Base-by-base conservation (phyloP, 2,329 filamentous ascomycete species). In the Verticillium longisporum region DNA sequence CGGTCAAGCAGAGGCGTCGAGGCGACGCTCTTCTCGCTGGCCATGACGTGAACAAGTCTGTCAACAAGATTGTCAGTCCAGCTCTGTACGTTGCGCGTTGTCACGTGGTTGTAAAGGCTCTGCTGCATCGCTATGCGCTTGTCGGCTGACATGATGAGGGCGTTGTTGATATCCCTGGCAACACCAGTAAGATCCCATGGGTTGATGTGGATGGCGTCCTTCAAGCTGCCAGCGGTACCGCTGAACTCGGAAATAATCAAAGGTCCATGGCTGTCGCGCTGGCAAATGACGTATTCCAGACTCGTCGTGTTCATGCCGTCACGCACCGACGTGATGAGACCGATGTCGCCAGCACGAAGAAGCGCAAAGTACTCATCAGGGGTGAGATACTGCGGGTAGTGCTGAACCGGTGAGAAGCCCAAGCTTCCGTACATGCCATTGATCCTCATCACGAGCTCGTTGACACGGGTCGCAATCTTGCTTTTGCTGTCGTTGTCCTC, bases 251-350 rank as follows among this genome's bases (percentile, higher is more conserved):
- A 98, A 31, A 98, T 84, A 66, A 98, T 97, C 56, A 98, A 80
- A 1, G 93, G 94, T 1, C 93, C 91, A 67, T 93, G 87, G 61
- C 88, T 88, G 65, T 95, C 89, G 69, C 91, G 90, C 75, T 98
- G 94, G 73, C 92, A 96, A 61, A 97, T 84, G 61, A 98, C 88
- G 72, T 97, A 98, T 75, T 98, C 95, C 67, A 98, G 80, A 72
- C 92, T 96, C 21, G 93, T 97, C 0, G 94, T 97, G 78, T 97
- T 98, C 93, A 98, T 97, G 62, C 94, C 94, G 73, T 98, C 95
- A 63, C 94, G 87, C 26, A 98, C 93, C 67, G 92, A 97, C 6
- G 95, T 97, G 74, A 98, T 97, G 58, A 98, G 81, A 4, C 92
- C 94, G 66, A 97, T 91, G 72, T 98, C 92, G 37, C 90, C 93